A percentile compares a stretch with the other conserved stretches of the same genome.
These are phyloP conservation scores for Monosporascus sp. DNA, from an alignment of 2,329 filamentous ascomycete species.

Conservation along the genomic window DNA sequence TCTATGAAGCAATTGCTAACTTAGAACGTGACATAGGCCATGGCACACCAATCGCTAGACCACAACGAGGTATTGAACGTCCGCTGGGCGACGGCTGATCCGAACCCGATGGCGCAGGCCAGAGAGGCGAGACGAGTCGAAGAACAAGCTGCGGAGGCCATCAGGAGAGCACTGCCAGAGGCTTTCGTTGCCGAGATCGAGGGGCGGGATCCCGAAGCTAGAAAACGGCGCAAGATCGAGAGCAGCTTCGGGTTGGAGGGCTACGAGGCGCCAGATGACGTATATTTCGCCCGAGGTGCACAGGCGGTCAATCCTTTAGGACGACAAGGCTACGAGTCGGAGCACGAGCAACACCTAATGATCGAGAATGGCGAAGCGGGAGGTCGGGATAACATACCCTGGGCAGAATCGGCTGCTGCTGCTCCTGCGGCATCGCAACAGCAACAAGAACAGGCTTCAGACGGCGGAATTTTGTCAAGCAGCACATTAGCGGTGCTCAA, in stretches of 20 bases:
- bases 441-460: constrained; percentile 28
- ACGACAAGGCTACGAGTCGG: constrained; percentile 55
- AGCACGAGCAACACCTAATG: constrained; percentile 55
- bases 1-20: background rate
- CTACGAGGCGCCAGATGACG: constrained; percentile 88
- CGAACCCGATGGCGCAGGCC: constrained; percentile 91
- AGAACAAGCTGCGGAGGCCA: constrained; percentile 93
- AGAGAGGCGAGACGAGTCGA: constrained; percentile 84
- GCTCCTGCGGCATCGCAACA: constrained; percentile 33
- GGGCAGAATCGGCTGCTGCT: constrained; percentile 15
- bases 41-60: constrained; percentile 90
- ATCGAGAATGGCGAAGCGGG: constrained; percentile 50
- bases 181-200: constrained; percentile 93
- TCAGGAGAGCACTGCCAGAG: constrained; percentile 78
- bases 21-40: constrained; percentile 63
- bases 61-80: constrained; percentile 92
- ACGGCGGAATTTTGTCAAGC: constrained; percentile 70
- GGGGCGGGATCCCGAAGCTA: constrained; percentile 78
- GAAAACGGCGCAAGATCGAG: constrained; percentile 84
- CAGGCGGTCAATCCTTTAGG: constrained; percentile 58
- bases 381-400: constrained; percentile 28
- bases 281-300: constrained; percentile 82
- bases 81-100: constrained; percentile 93
- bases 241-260: constrained; percentile 83
- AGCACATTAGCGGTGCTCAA: constrained; percentile 77